phyloP scores from a whole-genome alignment of 306 rosid species.

The Lathyrus sativus region DNA sequence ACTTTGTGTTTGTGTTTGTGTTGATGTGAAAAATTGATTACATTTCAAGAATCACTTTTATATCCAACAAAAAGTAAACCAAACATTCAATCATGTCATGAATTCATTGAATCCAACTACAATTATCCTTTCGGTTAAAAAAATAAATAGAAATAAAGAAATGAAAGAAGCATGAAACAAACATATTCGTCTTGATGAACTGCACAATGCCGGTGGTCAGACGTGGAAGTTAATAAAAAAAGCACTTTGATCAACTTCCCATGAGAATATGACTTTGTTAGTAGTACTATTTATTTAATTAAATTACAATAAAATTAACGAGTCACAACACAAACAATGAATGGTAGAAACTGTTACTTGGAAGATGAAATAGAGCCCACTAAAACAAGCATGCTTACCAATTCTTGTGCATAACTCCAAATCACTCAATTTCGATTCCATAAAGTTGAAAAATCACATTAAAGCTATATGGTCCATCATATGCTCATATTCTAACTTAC shows the following conservation, averaged over 20 bases:
- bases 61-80: not conserved
- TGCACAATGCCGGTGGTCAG: constrained; percentile 56
- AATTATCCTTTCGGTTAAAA: not conserved
- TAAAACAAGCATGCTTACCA: constrained; percentile 47
- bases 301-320: constrained; percentile 26
- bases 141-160: constrained; percentile 21
- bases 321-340: constrained; percentile 27
- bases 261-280: constrained; percentile 45
- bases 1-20: too few relatives aligned
- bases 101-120: constrained; percentile 9
- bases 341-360: constrained; percentile 47
- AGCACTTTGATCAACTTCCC: constrained; percentile 51
- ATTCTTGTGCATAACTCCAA: constrained; percentile 35
- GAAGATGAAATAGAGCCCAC: constrained; percentile 58
- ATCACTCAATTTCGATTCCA: constrained; percentile 15
- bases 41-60: not conserved
- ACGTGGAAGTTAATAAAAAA: constrained; percentile 51
- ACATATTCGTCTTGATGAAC: constrained; percentile 52
- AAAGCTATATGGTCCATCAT: not conserved
- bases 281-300: not conserved
- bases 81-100: not conserved
- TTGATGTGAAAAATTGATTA: too few relatives aligned
- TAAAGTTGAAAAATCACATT: constrained; percentile 10
- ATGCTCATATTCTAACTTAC: constrained; percentile 5
- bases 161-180: constrained; percentile 46